phyloP scores from a whole-genome alignment of 2,329 filamentous ascomycete genomes.

The Beauveria australis region DNA sequence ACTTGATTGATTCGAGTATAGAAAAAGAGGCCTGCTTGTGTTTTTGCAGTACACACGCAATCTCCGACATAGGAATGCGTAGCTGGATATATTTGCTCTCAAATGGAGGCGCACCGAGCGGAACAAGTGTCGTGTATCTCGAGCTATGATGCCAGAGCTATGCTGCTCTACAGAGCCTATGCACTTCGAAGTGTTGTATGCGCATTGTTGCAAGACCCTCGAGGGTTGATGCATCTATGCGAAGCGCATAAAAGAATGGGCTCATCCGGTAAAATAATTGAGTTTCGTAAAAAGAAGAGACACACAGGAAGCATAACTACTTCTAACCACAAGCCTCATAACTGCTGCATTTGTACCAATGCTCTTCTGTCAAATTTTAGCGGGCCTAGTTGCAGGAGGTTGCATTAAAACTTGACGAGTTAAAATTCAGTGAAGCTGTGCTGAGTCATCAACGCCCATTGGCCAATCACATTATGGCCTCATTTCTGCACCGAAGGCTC shows the following conservation, averaged over 20 bases:
- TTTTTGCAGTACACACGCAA: neutral
- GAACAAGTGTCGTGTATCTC: neutral
- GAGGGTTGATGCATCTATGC: slow-evolving; percentile 5
- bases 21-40: neutral
- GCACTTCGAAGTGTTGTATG: neutral
- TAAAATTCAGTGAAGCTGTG: slow-evolving; percentile 20
- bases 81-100: too few species aligned
- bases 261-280: neutral
- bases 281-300: neutral
- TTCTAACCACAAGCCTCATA: neutral
- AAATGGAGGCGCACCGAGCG: neutral
- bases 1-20: neutral
- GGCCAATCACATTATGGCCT: slow-evolving; percentile 31
- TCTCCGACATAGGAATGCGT: neutral
- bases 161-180: neutral
- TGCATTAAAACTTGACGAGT: neutral
- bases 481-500: slow-evolving; percentile 25
- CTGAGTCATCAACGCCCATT: slow-evolving; percentile 26
- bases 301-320: neutral
- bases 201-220: slow-evolving; percentile 4
- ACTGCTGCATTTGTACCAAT: neutral
- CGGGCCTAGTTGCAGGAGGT: neutral
- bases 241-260: neutral
- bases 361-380: neutral
- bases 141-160: neutral